Evolutionary conservation across 176 grass and related monocot genomes (phyloP), one percentile per base, ranked within the genome.

Genomic region (Calamus simplicifolius): DNA sequence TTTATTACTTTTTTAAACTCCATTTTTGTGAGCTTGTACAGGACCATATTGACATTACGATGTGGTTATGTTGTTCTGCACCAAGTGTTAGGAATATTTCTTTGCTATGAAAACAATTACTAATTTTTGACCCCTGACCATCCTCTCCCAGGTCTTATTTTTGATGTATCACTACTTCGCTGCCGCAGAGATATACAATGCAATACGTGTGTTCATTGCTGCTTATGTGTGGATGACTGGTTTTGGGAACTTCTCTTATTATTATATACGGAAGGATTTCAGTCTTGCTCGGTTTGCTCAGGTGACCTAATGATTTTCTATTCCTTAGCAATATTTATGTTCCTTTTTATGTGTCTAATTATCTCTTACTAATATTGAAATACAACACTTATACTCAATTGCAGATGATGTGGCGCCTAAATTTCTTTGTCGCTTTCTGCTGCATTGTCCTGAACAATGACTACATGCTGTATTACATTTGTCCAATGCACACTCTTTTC

Each of bases 111-210:
- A 35, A 35, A 43, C 10, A 43, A 43, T 43, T 43, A 3, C 35
- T 43, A 43, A 43, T 13, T 3, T 2, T 43, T 43, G 8, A 43
- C 35, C 35, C 35, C 8, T 43, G 3, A 43, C 8, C 35, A 43
- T 43, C 35, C 35, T 54, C 71, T 72, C 62, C 14, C 77, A 95
- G 89, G 89, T 95, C 18, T 52, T 95, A 60, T 95, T 95, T 61
- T 66, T 95, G 56, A 77, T 95, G 89, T 95, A 95, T 52, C 89
- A 95, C 68, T 95, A 95, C 61, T 95, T 95, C n/a, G 84, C 89
- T 63, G 89, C 89, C 17, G 56, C 78, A 16, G 89, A 95, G 74
- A 95, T 95, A 70, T 95, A 95, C 77, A 95, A 95, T 55, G 89
- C 89, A 52, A 95, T 95, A 43, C 73, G 89, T 81, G 56, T 95